Base-by-base conservation (phyloP, 352 stramenopile species). In the Phytopythium chamaehyphon region DNA sequence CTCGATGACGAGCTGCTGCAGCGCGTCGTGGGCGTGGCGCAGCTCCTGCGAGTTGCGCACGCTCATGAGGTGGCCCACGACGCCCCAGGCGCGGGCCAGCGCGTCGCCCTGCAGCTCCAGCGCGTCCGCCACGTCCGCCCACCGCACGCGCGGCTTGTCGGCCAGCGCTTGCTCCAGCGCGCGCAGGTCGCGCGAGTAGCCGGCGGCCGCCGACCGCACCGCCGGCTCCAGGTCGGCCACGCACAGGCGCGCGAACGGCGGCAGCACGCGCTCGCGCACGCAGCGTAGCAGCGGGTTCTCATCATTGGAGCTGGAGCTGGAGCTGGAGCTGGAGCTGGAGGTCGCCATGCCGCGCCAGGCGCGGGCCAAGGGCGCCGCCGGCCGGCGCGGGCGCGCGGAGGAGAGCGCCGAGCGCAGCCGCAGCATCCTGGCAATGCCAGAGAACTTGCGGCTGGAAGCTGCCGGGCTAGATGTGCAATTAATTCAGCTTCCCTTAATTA, bases 31-130 rank as follows among this genome's bases (percentile, higher is more conserved):
- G 15, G 90, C 95, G n/a, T 82, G 60, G 35, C 96, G 81, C 19
- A 99, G 69, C 48, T 96, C 92, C 6, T 98, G 88, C 42, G 83
- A 96, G 73, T 98, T 98, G 64, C 96, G 94, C 22, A 99, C 96
- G 43, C 93, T 97, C 68, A 98, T 98, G 40, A 99, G 82, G 73
- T 99, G 96, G 24, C 86, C 83, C 21, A 98, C 95, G 16, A 99
- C 74, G 16, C 95, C 94, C 96, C 96, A 99, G 39, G 93, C 81
- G 54, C 93, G 97, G 6, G 77, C 82, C 19, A 99, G 66, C 31
- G 88, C 83, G 53, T 96, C 90, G 38, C 94, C 85, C 55, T 98
- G 90, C 23, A 87, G 69, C 67, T 99, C 94, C 18, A 98, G 59
- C 23, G 86, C 79, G 12, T 98, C 90, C 8, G 98, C 76, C 0